Evolutionary conservation across 257 asterid species (phyloP).

Genomic region (Solanum bulbocastanum): DNA sequence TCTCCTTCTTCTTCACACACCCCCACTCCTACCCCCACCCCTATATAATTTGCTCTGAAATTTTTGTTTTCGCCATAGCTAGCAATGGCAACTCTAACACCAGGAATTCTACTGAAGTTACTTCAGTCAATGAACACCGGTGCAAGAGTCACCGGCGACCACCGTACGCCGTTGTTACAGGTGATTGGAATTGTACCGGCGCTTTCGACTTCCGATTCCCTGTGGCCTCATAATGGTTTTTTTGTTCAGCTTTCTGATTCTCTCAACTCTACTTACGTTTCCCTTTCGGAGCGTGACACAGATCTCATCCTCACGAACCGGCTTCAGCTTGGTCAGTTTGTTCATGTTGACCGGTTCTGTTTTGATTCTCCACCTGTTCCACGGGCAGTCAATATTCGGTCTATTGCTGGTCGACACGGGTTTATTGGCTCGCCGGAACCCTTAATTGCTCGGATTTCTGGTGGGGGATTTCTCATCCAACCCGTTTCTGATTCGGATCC

Average conservation of each 20-base stretch:
- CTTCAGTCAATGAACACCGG: constrained; percentile 82
- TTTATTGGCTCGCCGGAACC: constrained; percentile 81
- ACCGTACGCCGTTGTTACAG: constrained; percentile 91
- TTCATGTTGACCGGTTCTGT: constrained; percentile 62
- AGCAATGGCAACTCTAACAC: constrained; percentile 70
- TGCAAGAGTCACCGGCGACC: constrained; percentile 85
- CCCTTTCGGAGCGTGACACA: constrained; percentile 71
- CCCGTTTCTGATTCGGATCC: constrained; percentile 75
- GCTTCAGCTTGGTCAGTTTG: constrained; percentile 89
- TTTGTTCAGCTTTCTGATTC: constrained; percentile 92
- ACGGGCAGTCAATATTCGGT: constrained; percentile 54
- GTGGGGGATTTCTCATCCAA: constrained; percentile 60
- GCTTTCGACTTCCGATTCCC: constrained; percentile 59
- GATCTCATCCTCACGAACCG: constrained; percentile 76
- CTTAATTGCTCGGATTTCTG: constrained; percentile 48
- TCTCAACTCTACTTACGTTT: constrained; percentile 76
- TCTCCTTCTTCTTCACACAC: background rate
- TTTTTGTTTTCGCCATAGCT: background rate
- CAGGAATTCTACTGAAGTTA: constrained; percentile 82
- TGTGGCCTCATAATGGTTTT: constrained; percentile 80
- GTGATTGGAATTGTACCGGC: constrained; percentile 86
- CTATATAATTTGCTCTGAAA: background rate
- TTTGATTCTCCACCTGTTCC: constrained; percentile 79
- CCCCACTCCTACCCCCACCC: background rate
- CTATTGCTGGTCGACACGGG: constrained; percentile 66